These are phyloP conservation scores for Entoloma clypeatum DNA, from an alignment of 1,284 basidiomycete species.

Conservation along the genomic window DNA sequence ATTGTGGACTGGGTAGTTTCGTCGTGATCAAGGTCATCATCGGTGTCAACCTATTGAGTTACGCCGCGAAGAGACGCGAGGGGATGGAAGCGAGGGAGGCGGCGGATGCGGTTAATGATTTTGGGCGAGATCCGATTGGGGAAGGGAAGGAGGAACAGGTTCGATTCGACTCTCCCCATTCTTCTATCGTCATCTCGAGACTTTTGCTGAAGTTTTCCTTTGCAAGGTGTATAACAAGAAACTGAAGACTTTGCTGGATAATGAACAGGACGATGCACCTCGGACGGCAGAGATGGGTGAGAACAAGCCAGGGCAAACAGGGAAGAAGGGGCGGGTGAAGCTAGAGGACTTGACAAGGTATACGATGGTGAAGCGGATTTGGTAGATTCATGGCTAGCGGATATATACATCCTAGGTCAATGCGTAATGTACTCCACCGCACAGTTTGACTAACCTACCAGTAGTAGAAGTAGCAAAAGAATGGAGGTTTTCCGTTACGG, in stretches of 20 bases:
- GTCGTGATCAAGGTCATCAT: conserved; percentile 86
- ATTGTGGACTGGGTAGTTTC: conserved; percentile 44
- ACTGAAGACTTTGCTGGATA: conserved; percentile 68
- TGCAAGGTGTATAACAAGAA: conserved; percentile 75
- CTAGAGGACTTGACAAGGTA: conserved; percentile 87
- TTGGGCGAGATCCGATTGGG: conserved; percentile 81
- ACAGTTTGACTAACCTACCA: too few relatives aligned
- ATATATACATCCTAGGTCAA: too few relatives aligned
- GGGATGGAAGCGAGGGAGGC: conserved; percentile 74
- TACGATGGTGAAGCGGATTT: conserved; percentile 93
- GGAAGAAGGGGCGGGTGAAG: conserved; percentile 62
- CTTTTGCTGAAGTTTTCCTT: conserved; percentile 6
- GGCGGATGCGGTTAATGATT: conserved; percentile 78
- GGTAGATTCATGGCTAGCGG: too few relatives aligned
- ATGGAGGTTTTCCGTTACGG: too few relatives aligned
- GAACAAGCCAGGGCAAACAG: conserved; percentile 35
- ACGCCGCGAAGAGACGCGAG: conserved; percentile 69
- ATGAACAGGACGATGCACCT: conserved; percentile 63
- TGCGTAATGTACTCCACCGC: too few relatives aligned
- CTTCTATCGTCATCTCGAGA: neutral
- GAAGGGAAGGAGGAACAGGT: conserved; percentile 84
- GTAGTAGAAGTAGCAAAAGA: too few relatives aligned
- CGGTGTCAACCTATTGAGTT: conserved; percentile 82
- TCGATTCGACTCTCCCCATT: conserved; percentile 22
- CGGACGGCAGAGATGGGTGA: conserved; percentile 71